Evolutionary conservation across 306 rosid species (phyloP), one percentile per base, ranked within the genome.

Genomic region (Dicorynia guianensis): DNA sequence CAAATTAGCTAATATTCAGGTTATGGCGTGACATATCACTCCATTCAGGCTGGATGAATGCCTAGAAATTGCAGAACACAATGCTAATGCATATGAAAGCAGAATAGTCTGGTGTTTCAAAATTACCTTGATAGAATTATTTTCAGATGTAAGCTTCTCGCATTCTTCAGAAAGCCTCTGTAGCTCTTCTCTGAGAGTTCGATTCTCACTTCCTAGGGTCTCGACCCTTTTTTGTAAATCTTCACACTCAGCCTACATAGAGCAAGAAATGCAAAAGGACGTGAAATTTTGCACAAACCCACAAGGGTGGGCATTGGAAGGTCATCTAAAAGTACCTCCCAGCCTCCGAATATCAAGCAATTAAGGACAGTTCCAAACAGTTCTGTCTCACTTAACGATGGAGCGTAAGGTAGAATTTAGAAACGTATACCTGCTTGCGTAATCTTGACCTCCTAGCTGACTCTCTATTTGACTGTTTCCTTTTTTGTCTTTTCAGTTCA

Each of bases 381-480:
- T 75, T 54, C 15, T 15, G 67, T 54, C 25, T 66, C 34, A 0
- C 19, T 47, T 40, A 47, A 69, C 69, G 59, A 40, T 48, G 49
- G 50, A 19, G 20, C 64, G 67, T 17, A 50, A 71, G 44, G 63
- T 8, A 56, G 38, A 52, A 53, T 43, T 49, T 30, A 53, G 65
- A 52, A 56, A 30, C n/a, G n/a, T n/a, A 34, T 78, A 96, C 99
- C 98, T 96, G 99, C 82, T 96, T 96, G 72, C 99, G 97, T 50
- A 96, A 78, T 82, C 99, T 90, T 76, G 99, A 96, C 87, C 99
- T 89, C 89, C 99, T 81, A 30, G 99, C 99, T 9, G 99, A 96
- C 76, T 96, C 99, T 80, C 99, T 84, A 62, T 96, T 96, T 10
- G 99, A 96, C 80, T 96, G 99, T 88, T 96, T 96, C 81, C 99